Evolutionary conservation across 805 yeast species (phyloP), one percentile per base, ranked within the genome.

Genomic region (Saturnispora bothae): DNA sequence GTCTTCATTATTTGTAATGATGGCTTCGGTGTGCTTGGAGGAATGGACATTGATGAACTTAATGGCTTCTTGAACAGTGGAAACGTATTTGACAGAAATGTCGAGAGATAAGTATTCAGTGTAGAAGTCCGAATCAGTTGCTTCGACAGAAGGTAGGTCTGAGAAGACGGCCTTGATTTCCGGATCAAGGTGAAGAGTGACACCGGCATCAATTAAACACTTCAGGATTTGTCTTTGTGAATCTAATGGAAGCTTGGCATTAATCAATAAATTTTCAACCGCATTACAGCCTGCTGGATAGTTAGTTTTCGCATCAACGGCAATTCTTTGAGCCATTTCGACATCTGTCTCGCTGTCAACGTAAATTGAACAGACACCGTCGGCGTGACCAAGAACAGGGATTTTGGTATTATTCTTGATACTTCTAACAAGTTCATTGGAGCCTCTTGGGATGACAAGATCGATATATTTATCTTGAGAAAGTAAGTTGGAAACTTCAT

Each of bases 261-360:
- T 71, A 33, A 94, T 60, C 40, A 92, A 68, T 22, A 92, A 60
- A 25, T 92, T 84, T 59, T 92, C 99, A 39, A 75, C 89, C 6
- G 98, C 96, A 57, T 92, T 92, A 60, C 99, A 92, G n/a, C 95
- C 99, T 10, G 98, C 98, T 34, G 97, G 96, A 56, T 92, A 92
- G 59, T 86, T 88, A 0, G 96, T 85, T 61, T 92, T 92, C 4
- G 96, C 72, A 59, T 92, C 99, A 20, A 84, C 72, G 4, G 76
- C 67, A 22, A 92, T 74, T 40, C 74, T 73, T 25, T 71, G 66
- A 0, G 96, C 94, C 73, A 83, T 86, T 12, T 59, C 71, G 10
- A 83, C 44, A 51, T 86, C 89, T 5, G 92, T 92, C 36, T 71
- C 75, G 40, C 70, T 72, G 56, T 88, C 94, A 19, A 89, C 67